These are phyloP conservation scores for Boletellus ananas DNA, from an alignment of 768 basidiomycete species.

Conservation along the genomic window DNA sequence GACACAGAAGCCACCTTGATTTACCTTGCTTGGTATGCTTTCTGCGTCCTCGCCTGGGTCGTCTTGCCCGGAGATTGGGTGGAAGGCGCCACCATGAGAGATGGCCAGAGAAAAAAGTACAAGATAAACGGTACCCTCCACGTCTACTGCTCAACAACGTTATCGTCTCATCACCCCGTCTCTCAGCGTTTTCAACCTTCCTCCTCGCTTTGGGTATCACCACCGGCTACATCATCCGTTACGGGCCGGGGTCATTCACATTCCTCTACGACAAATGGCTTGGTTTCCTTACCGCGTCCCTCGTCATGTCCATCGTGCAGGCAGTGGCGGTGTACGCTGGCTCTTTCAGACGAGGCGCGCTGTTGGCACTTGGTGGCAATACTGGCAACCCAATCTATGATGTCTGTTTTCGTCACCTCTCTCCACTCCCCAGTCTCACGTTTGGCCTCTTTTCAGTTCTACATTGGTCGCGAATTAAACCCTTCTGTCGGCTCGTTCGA, in stretches of 20 bases:
- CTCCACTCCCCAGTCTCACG: not conserved
- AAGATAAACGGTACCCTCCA: conserved; percentile 83
- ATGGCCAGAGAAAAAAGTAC: conserved; percentile 76
- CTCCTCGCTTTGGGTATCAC: conserved; percentile 75
- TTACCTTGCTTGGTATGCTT: conserved; percentile 91
- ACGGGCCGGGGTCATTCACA: conserved; percentile 78
- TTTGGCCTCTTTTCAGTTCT: conserved; percentile 54
- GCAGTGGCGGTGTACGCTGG: conserved; percentile 63
- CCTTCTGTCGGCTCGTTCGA: conserved; percentile 78
- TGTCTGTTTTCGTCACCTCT: conserved; percentile 43
- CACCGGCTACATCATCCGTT: conserved; percentile 63
- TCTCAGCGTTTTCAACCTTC: conserved; percentile 79
- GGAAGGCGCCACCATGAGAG: conserved; percentile 66
- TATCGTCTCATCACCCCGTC: not conserved
- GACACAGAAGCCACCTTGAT: conserved; percentile 72
- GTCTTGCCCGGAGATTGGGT: conserved; percentile 73
- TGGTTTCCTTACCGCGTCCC: conserved; percentile 79
- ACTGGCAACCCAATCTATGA: conserved; percentile 85
- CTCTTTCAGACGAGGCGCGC: conserved; percentile 64
- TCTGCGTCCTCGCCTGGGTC: conserved; percentile 76
- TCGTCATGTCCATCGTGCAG: conserved; percentile 76
- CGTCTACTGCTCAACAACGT: not conserved
- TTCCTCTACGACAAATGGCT: conserved; percentile 92
- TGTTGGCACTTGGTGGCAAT: conserved; percentile 93
- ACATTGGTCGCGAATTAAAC: conserved; percentile 92